phyloP scores from a whole-genome alignment of 1,139 yeast genomes.

The Magnusiomyces magnusii region DNA sequence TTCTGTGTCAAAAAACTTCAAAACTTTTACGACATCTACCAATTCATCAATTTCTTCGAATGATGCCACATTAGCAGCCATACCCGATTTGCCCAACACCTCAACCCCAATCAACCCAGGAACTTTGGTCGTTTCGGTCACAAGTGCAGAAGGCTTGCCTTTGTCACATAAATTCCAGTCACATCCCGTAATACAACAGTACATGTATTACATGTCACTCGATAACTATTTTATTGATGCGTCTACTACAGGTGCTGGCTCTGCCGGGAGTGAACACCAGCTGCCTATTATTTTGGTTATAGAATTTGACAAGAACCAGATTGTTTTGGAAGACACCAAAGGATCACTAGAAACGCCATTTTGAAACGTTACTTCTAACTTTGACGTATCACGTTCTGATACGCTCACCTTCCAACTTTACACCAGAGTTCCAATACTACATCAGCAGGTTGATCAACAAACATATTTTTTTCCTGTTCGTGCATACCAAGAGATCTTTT shows the following conservation, averaged over 20 bases:
- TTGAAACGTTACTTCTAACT: slow-evolving; percentile 85
- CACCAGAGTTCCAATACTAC: slow-evolving; percentile 52
- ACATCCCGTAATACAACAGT: slow-evolving; percentile 12
- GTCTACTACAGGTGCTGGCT: slow-evolving; percentile 2
- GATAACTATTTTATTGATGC: slow-evolving; percentile 2
- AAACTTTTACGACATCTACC: neutral
- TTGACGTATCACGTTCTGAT: slow-evolving; percentile 72
- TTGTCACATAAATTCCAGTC: slow-evolving; percentile 46
- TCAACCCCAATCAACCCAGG: slow-evolving; percentile 48
- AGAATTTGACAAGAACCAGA: slow-evolving; percentile 53
- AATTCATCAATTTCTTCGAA: neutral
- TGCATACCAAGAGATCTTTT: slow-evolving; percentile 30
- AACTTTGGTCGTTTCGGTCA: slow-evolving; percentile 59
- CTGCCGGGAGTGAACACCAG: slow-evolving; percentile 9
- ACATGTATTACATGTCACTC: slow-evolving; percentile 17
- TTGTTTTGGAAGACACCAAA: slow-evolving; percentile 70
- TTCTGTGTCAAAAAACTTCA: neutral
- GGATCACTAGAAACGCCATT: slow-evolving; percentile 59
- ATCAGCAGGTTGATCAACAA: slow-evolving; percentile 1
- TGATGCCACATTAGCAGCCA: neutral
- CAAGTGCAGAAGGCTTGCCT: slow-evolving; percentile 51
- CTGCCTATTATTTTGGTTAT: slow-evolving; percentile 38
- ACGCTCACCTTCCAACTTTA: slow-evolving; percentile 62
- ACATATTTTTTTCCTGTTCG: neutral
- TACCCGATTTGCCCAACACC: neutral